phyloP scores from a whole-genome alignment of 768 basidiomycete species.

The Lactarius indigo region DNA sequence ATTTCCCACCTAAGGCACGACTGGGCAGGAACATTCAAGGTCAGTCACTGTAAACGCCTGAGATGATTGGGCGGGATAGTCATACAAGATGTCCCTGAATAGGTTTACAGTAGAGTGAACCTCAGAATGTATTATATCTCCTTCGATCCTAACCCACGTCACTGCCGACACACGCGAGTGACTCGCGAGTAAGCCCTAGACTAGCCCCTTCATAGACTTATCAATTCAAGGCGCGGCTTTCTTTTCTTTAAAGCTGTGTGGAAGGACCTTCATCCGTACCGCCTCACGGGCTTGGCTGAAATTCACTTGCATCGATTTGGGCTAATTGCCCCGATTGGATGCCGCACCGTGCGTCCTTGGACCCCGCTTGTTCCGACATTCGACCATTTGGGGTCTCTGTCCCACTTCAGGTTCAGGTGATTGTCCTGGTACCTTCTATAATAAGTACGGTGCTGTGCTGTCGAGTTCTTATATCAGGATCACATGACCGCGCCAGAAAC shows the following conservation, averaged over 20 bases:
- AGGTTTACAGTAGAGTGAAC: too few relatives aligned
- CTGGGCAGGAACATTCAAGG: not conserved
- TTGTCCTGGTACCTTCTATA: too few relatives aligned
- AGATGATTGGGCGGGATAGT: not conserved
- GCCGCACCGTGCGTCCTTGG: not conserved
- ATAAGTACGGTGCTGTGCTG: not conserved
- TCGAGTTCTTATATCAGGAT: not conserved
- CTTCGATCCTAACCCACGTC: not conserved
- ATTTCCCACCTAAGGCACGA: not conserved
- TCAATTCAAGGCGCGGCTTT: not conserved
- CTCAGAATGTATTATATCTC: not conserved
- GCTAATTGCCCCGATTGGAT: not conserved
- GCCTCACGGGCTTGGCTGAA: not conserved
- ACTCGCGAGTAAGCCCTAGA: too few relatives aligned
- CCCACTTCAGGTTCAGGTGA: not conserved
- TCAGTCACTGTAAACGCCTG: too few relatives aligned
- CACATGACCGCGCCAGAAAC: not conserved
- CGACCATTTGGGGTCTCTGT: not conserved
- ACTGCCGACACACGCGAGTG: too few relatives aligned
- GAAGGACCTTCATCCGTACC: not conserved
- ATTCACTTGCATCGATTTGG: not conserved
- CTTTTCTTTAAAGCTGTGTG: not conserved
- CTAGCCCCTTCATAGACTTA: not conserved
- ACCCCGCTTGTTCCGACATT: not conserved
- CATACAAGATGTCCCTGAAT: not conserved